Conservation (phyloP, 106 monocot species). For the Dendrobium chrysotoxum region DNA sequence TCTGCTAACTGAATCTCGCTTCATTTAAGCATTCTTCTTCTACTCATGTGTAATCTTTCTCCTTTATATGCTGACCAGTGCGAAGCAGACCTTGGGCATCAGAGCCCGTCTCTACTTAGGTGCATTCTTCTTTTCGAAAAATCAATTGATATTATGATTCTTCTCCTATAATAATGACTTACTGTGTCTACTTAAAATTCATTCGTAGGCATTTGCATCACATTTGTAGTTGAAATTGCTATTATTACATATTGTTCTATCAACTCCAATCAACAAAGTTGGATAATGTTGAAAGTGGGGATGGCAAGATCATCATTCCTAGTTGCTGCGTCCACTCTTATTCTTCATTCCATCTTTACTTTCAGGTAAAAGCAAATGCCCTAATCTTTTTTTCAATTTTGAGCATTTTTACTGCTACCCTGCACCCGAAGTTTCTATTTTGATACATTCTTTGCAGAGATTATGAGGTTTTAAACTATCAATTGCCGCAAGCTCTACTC, state of each 20-base stretch:
- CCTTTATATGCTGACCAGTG: conserved; percentile 86
- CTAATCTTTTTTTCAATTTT: neutral
- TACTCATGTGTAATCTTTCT: conserved; percentile 62
- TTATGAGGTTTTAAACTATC: conserved; percentile 61
- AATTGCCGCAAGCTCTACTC: conserved; percentile 53
- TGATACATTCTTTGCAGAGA: conserved; percentile 33
- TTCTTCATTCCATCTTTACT: conserved; percentile 71
- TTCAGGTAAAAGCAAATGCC: conserved; percentile 37
- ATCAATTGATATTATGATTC: neutral
- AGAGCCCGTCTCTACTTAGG: conserved; percentile 79
- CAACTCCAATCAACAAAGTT: conserved; percentile 36
- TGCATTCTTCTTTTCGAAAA: conserved; percentile 8
- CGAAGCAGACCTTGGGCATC: conserved; percentile 70
- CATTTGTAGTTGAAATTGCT: conserved; percentile 50
- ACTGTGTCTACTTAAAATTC: neutral
- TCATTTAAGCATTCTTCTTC: conserved; percentile 83
- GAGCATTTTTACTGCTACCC: neutral
- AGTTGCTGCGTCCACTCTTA: conserved; percentile 40
- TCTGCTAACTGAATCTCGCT: conserved; percentile 70
- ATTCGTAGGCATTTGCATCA: conserved; percentile 48
- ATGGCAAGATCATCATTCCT: conserved; percentile 53
- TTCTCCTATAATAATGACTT: neutral
- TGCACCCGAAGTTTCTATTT: neutral
- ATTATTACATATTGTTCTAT: conserved; percentile 25
- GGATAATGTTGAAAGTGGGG: conserved; percentile 49